A percentile compares a stretch with the other conserved stretches of the same genome.
These are phyloP conservation scores for Exobasidium cylindrosporum DNA, from an alignment of 1,284 basidiomycete species.

Conservation along the genomic window DNA sequence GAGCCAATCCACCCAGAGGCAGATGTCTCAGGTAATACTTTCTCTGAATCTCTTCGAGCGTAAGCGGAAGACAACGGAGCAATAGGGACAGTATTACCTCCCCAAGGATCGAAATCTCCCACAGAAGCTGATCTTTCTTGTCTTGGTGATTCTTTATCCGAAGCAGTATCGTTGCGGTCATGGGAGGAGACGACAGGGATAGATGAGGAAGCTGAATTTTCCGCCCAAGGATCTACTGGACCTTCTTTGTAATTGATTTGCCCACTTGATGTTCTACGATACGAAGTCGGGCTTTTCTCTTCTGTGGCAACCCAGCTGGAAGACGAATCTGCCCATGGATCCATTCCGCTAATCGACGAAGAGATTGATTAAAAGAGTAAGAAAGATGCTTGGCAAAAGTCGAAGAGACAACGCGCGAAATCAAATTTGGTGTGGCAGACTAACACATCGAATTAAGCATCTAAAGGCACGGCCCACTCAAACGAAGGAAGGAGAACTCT, in stretches of 20 bases:
- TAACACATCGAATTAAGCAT: no score
- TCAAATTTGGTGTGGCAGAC: no score
- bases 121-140: not conserved
- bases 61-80: not conserved
- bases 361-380: no score
- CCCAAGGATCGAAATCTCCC: slow-evolving; percentile 7
- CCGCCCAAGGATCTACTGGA: slow-evolving; percentile 5
- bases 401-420: no score
- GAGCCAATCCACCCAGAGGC: not conserved
- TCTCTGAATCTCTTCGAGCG: not conserved
- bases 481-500: no score
- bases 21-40: not conserved
- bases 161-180: no score
- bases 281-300: not conserved
- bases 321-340: not conserved
- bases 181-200: not conserved
- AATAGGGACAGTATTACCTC: not conserved
- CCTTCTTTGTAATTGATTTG: not conserved
- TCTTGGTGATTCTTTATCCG: not conserved
- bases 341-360: not conserved
- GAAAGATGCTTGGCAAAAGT: no score
- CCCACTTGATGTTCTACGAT: not conserved
- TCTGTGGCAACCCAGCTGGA: not conserved
- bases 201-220: not conserved
- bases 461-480: no score